Evolutionary conservation across 1,284 basidiomycete species (phyloP), one percentile per base, ranked within the genome.

Genomic region (Phlebopus sp.): DNA sequence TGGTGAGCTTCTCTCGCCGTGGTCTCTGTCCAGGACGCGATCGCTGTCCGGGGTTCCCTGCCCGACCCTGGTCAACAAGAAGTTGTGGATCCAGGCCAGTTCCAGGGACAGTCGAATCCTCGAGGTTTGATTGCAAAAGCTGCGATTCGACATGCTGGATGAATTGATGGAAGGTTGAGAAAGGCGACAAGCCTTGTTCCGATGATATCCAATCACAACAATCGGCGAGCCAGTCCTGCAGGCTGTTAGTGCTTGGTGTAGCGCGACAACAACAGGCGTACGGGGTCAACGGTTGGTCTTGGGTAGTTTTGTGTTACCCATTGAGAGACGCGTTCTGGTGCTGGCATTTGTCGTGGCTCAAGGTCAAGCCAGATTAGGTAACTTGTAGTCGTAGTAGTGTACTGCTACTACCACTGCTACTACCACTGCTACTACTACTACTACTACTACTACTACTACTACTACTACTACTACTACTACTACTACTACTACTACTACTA

Each of bases 211-310:
- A 89, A 19, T 73, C 69, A 56, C 79, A 82, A 56, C 88, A 90
- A 19, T 75, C 80, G 36, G 77, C 70, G 5, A 90, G 76, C 87
- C 87, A 90, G 60, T 82, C 82, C 85, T 87, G 40, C 21, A 41
- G 37, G 36, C 27, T 45, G 40, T 13, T 1, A 47, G 8, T n/a
- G 7, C 29, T 10, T 37, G 27, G 11, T 37, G 14, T 17, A 13
- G 34, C 21, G 9, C 6, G 30, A 43, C 4, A 14, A 29, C 14
- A 45, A 14, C 15, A 21, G 19, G 42, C 72, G 57, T 60, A 81
- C 81, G 42, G 74, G 74, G 59, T 84, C 81, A 13, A 84, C 68
- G 45, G 67, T 65, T 19, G 82, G 82, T 43, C 68, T 75, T 27
- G 75, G 76, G 63, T 81, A 82, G 30, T 72, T 61, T 18, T 61